phyloP scores from a whole-genome alignment of 2,329 filamentous ascomycete species.

The Phaeomoniella chlamydospora region DNA sequence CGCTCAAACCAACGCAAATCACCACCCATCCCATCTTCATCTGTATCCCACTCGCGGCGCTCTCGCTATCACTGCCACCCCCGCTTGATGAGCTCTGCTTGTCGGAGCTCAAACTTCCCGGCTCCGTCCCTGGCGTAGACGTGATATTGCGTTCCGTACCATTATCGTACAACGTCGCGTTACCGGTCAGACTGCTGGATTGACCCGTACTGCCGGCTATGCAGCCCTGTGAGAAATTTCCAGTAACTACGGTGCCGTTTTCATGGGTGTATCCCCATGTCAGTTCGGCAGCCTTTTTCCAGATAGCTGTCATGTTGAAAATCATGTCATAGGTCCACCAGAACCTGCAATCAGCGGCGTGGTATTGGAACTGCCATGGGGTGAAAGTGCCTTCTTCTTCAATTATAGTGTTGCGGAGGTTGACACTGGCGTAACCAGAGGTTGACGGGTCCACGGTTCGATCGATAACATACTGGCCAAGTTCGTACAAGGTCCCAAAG shows the following conservation, averaged over 20 bases:
- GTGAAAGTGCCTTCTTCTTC: slow-evolving; percentile 24
- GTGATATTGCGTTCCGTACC: slow-evolving; percentile 6
- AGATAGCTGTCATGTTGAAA: slow-evolving; percentile 35
- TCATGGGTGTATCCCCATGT: slow-evolving; percentile 20
- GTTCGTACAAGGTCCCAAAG: neutral
- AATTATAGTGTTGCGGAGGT: slow-evolving; percentile 27
- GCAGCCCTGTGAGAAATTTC: no score
- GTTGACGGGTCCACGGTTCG: neutral
- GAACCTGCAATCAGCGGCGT: slow-evolving; percentile 44
- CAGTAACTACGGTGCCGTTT: no score
- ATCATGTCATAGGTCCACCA: slow-evolving; percentile 43
- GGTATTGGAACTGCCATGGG: slow-evolving; percentile 44
- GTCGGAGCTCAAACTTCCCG: no score
- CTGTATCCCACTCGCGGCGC: no score
- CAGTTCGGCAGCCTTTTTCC: slow-evolving; percentile 29
- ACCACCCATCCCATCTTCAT: no score
- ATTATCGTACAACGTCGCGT: slow-evolving; percentile 5
- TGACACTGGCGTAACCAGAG: slow-evolving; percentile 20
- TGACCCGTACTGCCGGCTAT: slow-evolving; percentile 1
- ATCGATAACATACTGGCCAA: neutral
- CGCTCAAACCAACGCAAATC: no score
- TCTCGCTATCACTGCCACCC: no score
- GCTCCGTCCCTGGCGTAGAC: no score
- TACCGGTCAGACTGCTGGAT: slow-evolving; percentile 7
- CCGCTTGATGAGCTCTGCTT: no score